A percentile compares a stretch with the other conserved stretches of the same genome.
These are phyloP conservation scores for Litsea cubeba DNA, from an alignment of 164 flowering plant genomes.

Conservation along the genomic window DNA sequence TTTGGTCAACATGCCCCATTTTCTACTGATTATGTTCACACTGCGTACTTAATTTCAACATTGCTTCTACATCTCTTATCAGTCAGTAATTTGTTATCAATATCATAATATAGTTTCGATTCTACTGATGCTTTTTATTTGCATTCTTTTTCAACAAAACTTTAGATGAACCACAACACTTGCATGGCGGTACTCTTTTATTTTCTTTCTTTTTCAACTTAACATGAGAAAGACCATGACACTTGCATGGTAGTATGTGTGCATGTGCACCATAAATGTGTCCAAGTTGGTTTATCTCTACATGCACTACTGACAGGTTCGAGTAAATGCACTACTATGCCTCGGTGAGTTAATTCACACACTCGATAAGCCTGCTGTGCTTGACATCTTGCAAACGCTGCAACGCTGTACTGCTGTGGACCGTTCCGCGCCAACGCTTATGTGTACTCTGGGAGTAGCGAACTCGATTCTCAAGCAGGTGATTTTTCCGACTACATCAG, in stretches of 20 bases:
- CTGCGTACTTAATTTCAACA: too few species aligned
- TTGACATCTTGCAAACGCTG: constrained; percentile 82
- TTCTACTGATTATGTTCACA: too few species aligned
- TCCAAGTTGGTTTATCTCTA: constrained; percentile 8
- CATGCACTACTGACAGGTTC: constrained; percentile 53
- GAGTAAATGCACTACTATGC: constrained; percentile 92
- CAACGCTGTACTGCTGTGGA: constrained; percentile 97
- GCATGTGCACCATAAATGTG: neutral
- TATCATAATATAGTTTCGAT: neutral
- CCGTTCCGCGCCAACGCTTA: constrained; percentile 87
- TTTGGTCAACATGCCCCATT: too few species aligned
- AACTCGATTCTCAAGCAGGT: constrained; percentile 89
- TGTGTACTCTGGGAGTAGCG: constrained; percentile 95
- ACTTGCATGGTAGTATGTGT: neutral
- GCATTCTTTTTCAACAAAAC: neutral
- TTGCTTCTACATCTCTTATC: too few species aligned
- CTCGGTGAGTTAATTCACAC: constrained; percentile 68
- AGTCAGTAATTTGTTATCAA: neutral
- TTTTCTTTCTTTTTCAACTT: too few species aligned
- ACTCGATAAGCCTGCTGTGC: constrained; percentile 70
- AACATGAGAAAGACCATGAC: too few species aligned
- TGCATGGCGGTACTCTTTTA: neutral
- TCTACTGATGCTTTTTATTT: neutral
- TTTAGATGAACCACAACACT: neutral
- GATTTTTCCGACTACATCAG: neutral